Conservation (phyloP, 176 grass and related monocot genomes). For the Aegilops tauschii region DNA sequence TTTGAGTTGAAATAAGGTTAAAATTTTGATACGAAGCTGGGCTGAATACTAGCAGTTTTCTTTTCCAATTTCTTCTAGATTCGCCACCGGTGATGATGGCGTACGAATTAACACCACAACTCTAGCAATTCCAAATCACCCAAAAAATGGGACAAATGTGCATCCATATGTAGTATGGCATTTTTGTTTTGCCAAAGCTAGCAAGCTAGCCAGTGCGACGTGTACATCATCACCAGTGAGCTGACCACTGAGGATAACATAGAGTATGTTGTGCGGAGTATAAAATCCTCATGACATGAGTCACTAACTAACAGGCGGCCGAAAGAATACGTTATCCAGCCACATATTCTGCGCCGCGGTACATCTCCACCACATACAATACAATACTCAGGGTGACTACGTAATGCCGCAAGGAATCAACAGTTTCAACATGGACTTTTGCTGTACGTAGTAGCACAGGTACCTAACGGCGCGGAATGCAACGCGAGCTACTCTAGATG, state of each 20-base stretch:
- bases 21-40: no score
- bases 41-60: no score
- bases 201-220: no score
- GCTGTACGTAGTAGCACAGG: background rate
- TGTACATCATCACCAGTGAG: no score
- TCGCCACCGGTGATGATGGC: no score
- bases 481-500: background rate
- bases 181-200: no score
- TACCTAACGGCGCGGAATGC: background rate
- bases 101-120: no score
- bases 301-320: background rate
- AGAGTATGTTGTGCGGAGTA: background rate
- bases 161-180: fast-evolving
- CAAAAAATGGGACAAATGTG: no score
- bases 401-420: background rate
- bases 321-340: background rate
- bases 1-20: no score
- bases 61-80: no score
- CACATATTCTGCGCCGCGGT: background rate
- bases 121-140: no score
- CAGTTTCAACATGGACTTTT: background rate
- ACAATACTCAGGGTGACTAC: background rate
- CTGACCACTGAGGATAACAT: no score
- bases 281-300: background rate
- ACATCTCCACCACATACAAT: background rate